These are phyloP conservation scores for Aureobasidium musti DNA, from an alignment of 2,329 filamentous ascomycete species.

Conservation along the genomic window DNA sequence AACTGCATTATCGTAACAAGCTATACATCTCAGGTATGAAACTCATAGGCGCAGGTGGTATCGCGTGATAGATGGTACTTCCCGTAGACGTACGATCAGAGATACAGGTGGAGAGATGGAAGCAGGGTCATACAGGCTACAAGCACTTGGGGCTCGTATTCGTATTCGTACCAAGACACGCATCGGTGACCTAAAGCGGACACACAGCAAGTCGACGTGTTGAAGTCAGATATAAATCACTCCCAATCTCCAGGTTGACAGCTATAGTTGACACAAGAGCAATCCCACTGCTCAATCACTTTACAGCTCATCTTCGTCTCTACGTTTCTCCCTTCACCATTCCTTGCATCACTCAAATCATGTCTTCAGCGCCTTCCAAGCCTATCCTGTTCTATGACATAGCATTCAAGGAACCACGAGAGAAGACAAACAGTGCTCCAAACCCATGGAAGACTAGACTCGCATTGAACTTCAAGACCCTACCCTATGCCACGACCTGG, in stretches of 20 bases:
- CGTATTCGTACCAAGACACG: constrained; percentile 7
- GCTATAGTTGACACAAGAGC: too few relatives aligned
- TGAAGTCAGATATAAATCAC: too few relatives aligned
- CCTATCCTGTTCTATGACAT: constrained; percentile 51
- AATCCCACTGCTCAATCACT: too few relatives aligned
- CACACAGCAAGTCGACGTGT: too few relatives aligned
- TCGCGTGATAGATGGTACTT: too few relatives aligned
- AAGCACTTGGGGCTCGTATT: neutral
- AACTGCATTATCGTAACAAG: too few relatives aligned
- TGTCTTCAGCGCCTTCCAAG: neutral
- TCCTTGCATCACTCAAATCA: neutral
- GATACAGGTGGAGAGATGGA: neutral
- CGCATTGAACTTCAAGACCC: constrained; percentile 54
- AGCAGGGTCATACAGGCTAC: neutral
- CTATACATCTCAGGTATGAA: too few relatives aligned
- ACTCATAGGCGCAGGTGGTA: too few relatives aligned
- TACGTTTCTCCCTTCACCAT: too few relatives aligned
- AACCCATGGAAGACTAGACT: constrained; percentile 57
- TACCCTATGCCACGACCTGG: constrained; percentile 56
- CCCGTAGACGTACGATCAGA: too few relatives aligned
- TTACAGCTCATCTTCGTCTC: too few relatives aligned
- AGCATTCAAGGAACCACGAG: constrained; percentile 43
- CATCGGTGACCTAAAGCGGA: too few relatives aligned
- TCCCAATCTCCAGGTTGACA: neutral
- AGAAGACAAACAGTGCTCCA: constrained; percentile 45